Percentiles rank a stretch among this genome's conserved stretches.
Conservation (phyloP, 768 basidiomycete species). For the Kwoniella sp. region DNA sequence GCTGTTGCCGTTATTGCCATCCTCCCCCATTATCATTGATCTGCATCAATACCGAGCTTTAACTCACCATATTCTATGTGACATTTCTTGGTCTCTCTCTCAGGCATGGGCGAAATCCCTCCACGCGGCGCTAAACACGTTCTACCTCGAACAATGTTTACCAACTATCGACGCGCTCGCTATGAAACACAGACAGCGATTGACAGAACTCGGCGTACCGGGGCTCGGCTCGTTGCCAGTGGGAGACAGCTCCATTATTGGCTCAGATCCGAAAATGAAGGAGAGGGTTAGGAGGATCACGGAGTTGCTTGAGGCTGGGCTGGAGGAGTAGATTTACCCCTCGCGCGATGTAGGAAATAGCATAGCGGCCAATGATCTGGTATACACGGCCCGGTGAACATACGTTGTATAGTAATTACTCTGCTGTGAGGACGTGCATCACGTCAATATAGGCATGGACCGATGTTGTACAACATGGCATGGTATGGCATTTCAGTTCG, state of each 20-base stretch:
- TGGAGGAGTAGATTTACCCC: conserved; percentile 36
- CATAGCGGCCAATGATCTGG: too few species aligned
- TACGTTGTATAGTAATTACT: neutral
- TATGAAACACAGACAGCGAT: conserved; percentile 26
- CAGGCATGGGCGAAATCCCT: conserved; percentile 37
- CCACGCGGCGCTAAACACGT: conserved; percentile 11
- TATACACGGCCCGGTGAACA: too few species aligned
- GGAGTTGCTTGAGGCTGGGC: conserved; percentile 42
- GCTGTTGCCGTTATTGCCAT: too few species aligned
- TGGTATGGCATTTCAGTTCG: conserved; percentile 10
- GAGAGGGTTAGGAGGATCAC: conserved; percentile 42
- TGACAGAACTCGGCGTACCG: conserved; percentile 43
- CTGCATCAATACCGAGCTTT: too few species aligned
- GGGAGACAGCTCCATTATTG: too few species aligned
- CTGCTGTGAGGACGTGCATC: too few species aligned
- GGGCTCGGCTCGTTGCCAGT: conserved; percentile 28
- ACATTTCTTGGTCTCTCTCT: too few species aligned
- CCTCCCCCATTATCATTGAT: too few species aligned
- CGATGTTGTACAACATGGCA: conserved; percentile 24
- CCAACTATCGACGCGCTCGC: conserved; percentile 41
- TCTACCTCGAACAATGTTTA: conserved; percentile 35
- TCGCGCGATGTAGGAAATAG: too few species aligned
- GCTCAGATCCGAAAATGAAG: conserved; percentile 14
- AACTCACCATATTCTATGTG: too few species aligned
- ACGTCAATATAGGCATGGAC: neutral